phyloP scores from a whole-genome alignment of 306 rosid species.

The Begonia loranthoides region DNA sequence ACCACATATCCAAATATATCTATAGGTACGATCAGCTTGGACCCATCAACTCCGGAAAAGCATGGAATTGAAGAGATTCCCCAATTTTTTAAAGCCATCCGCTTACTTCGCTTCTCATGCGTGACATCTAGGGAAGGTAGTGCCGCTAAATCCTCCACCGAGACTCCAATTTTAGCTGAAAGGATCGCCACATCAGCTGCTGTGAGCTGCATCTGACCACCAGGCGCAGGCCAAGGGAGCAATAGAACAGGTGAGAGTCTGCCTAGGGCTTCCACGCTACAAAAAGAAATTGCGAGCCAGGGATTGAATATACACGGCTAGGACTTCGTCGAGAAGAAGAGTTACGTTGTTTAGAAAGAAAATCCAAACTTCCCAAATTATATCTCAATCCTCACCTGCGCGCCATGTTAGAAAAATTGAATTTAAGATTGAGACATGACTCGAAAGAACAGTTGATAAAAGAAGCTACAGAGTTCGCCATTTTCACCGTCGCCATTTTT shows the following conservation, averaged over 20 bases:
- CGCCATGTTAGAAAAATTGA: conserved; percentile 13
- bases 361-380: conserved; percentile 62
- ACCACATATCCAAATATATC: conserved; percentile 92
- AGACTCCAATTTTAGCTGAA: conserved; percentile 86
- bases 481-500: conserved; percentile 42
- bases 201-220: conserved; percentile 47
- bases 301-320: conserved; percentile 86
- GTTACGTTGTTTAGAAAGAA: conserved; percentile 69
- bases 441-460: background rate
- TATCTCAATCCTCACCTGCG: conserved; percentile 70
- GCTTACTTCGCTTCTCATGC: conserved; percentile 56
- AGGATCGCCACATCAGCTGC: conserved; percentile 47
- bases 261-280: conserved; percentile 62
- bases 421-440: background rate
- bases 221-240: conserved; percentile 68
- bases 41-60: conserved; percentile 87
- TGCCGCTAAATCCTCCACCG: conserved; percentile 77
- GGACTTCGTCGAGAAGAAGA: conserved; percentile 83
- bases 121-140: conserved; percentile 66
- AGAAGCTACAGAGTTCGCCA: background rate
- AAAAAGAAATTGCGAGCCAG: conserved; percentile 71
- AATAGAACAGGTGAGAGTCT: conserved; percentile 76
- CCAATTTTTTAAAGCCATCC: conserved; percentile 70
- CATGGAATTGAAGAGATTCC: conserved; percentile 87
- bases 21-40: conserved; percentile 79